Percentiles rank a stretch among this genome's conserved stretches.
Evolutionary conservation across 305 asterid species (phyloP).

Genomic region (Plantago rigida): DNA sequence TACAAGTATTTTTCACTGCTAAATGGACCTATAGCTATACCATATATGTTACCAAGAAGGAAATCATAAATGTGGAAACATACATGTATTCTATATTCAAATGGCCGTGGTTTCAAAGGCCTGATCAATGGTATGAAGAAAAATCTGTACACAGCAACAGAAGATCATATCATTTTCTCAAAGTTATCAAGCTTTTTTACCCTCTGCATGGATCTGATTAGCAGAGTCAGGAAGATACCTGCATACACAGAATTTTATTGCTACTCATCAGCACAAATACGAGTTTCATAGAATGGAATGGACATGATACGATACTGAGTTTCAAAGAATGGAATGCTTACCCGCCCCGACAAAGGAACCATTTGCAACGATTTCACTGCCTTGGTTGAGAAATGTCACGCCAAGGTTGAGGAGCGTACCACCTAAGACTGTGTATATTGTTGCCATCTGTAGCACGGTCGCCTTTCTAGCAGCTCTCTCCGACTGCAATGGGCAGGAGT

Average conservation of each 20-base stretch:
- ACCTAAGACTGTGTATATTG: slow-evolving; percentile 67
- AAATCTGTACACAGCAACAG: not conserved
- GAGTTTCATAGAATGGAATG: no score
- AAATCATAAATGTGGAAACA: not conserved
- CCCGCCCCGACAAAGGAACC: slow-evolving; percentile 74
- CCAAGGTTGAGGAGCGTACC: slow-evolving; percentile 76
- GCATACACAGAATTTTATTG: slow-evolving; percentile 16
- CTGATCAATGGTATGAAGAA: slow-evolving; percentile 1
- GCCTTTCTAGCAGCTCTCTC: slow-evolving; percentile 95
- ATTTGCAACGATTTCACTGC: slow-evolving; percentile 46
- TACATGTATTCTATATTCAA: slow-evolving; percentile 1
- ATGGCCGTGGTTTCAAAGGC: no score
- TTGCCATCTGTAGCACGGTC: slow-evolving; percentile 81
- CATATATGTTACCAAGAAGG: no score
- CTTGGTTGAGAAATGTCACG: slow-evolving; percentile 50
- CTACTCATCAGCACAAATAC: no score
- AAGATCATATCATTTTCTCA: slow-evolving; percentile 65
- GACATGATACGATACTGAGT: not conserved
- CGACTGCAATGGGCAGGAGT: slow-evolving; percentile 39
- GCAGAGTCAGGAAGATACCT: slow-evolving; percentile 63
- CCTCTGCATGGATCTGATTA: slow-evolving; percentile 71
- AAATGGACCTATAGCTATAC: no score
- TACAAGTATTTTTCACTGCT: no score
- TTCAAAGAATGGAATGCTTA: slow-evolving; percentile 22
- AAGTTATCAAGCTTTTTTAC: slow-evolving; percentile 67